Conservation (phyloP, 129 eudicot genomes). For the Flaveria brownii region DNA sequence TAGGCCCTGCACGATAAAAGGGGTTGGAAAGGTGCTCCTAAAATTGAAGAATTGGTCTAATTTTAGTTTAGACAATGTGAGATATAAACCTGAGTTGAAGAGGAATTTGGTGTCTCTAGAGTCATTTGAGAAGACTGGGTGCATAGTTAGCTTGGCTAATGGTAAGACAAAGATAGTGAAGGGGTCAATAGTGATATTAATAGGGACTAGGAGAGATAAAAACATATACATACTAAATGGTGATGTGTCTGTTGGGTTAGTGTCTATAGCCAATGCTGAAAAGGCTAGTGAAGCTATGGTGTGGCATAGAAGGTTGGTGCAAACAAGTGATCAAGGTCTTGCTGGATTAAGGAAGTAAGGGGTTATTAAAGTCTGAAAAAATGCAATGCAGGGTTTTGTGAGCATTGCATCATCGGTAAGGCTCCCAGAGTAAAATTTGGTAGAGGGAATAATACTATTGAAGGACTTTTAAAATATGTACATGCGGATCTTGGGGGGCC, state of each 20-base stretch:
- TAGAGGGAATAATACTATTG: not conserved
- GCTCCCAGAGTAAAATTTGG: not conserved
- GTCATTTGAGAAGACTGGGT: not conserved
- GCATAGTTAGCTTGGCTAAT: no score
- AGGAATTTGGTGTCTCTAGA: not conserved
- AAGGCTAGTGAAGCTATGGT: not conserved
- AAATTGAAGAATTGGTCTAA: not conserved
- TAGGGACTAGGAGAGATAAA: no score
- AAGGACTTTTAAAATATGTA: not conserved
- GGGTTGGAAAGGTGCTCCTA: not conserved
- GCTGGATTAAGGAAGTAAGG: not conserved
- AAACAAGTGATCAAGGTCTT: not conserved
- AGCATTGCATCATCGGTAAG: not conserved
- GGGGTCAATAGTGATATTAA: not conserved
- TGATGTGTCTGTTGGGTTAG: no score
- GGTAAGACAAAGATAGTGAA: not conserved
- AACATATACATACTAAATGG: not conserved
- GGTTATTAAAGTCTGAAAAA: no score
- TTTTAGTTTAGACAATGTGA: no score
- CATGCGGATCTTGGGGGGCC: not conserved
- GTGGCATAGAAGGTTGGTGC: not conserved
- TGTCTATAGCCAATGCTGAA: no score
- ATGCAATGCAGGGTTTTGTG: not conserved
- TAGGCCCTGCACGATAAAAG: not conserved
- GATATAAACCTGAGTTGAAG: no score